Percentiles rank a stretch among this genome's conserved stretches.
Evolutionary conservation across 169 alveolate genomes (phyloP).

Genomic region (Condylostoma magnum): DNA sequence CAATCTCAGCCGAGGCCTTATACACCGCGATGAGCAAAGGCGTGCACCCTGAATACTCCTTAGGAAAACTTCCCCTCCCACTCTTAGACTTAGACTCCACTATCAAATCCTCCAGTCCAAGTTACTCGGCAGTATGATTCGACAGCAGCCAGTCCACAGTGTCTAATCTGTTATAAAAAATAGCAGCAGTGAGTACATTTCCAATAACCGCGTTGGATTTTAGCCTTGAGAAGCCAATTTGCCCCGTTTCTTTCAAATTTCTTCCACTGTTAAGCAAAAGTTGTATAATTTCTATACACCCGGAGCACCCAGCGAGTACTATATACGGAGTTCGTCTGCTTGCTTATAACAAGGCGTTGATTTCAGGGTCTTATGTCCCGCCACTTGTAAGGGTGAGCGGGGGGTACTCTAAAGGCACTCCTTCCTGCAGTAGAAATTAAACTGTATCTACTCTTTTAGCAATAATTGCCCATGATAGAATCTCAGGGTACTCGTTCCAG

Average conservation of each 20-base stretch:
- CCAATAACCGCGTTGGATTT: slow-evolving; percentile 8
- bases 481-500: slow-evolving; percentile 9
- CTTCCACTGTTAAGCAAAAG: not conserved
- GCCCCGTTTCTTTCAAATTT: slow-evolving; percentile 11
- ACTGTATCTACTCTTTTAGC: not conserved
- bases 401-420: slow-evolving; percentile 1
- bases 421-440: not conserved
- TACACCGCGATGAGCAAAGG: not conserved
- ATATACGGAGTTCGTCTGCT: slow-evolving; percentile 8
- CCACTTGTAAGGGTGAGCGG: not conserved
- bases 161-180: not conserved
- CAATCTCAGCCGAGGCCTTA: not conserved
- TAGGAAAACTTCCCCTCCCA: not conserved
- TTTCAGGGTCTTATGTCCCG: not conserved
- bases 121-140: not conserved
- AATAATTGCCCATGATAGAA: not conserved
- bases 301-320: not conserved
- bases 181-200: slow-evolving; percentile 2
- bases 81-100: not conserved
- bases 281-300: not conserved
- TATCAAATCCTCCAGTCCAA: not conserved
- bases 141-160: not conserved
- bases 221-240: not conserved
- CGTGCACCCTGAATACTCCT: slow-evolving; percentile 8
- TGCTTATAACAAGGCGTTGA: not conserved